Evolutionary conservation across 257 asterid genomes (phyloP), one percentile per base, ranked within the genome.

Genomic region (Lantana camara): DNA sequence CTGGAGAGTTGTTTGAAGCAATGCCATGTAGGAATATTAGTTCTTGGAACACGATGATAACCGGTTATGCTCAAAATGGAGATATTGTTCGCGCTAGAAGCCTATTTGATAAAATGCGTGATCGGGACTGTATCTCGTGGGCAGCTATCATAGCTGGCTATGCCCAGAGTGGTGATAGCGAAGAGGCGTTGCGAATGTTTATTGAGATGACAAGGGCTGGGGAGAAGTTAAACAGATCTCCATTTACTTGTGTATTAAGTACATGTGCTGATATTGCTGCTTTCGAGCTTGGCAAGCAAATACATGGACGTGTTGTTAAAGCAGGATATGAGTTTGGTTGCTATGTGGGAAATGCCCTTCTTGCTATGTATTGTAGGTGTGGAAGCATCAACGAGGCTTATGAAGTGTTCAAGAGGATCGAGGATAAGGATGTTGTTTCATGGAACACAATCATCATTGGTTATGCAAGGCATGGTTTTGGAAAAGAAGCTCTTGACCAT

Each of bases 41-140:
- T 77, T 90, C 98, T 7, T 93, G 98, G 97, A 93, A 93, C 76
- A 87, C 98, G 3, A 79, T 92, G 91, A 82, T 92, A 23, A 87
- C 98, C 0, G 93, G 98, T 61, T 90, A 79, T 78, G 88, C 95
- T 66, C 96, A 87, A 68, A 84, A 68, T 56, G 87, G 81, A 20
- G 87, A 82, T 65, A 76, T 88, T 62, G 72, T 61, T 56, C 81
- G 41, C 64, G 97, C 97, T 45, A 83, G 86, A 64, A 75, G 48
- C 58, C 73, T 93, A 69, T 93, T 93, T 49, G 76, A 80, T 64
- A 78, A 73, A 68, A 90, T 93, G 97, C 87, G 90, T 42, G 57
- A 16, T 52, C 85, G 87, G 48, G 96, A 91, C 80, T 86, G 92
- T 80, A 85, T 91, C 69, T 86, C 98, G 24, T 91, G 97, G 95